A percentile compares a stretch with the other conserved stretches of the same genome.
These are phyloP conservation scores for Phytophthora pinifolia DNA, from an alignment of 352 stramenopile species.

Conservation along the genomic window DNA sequence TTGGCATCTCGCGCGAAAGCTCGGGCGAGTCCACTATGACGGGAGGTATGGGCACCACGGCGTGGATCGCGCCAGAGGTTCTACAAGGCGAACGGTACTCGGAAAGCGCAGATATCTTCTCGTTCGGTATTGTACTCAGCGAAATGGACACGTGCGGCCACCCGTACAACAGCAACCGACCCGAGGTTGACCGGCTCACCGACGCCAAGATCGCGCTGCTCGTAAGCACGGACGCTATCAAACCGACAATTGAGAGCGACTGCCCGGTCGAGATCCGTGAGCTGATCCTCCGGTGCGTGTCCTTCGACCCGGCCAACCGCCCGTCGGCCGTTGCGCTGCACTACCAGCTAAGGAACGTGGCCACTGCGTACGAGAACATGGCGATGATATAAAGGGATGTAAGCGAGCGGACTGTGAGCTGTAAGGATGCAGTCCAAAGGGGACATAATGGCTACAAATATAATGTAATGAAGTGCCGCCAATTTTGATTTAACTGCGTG, in stretches of 20 bases:
- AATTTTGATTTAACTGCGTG: slow-evolving; percentile 3
- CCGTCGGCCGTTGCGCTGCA: slow-evolving; percentile 61
- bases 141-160: slow-evolving; percentile 49
- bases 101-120: slow-evolving; percentile 69
- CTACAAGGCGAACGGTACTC: slow-evolving; percentile 54
- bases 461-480: slow-evolving; percentile 7
- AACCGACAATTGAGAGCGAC: slow-evolving; percentile 41
- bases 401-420: neutral
- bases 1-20: slow-evolving; percentile 44
- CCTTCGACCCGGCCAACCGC: slow-evolving; percentile 37
- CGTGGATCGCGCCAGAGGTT: slow-evolving; percentile 72
- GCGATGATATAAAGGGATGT: slow-evolving; percentile 11
- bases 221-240: slow-evolving; percentile 47
- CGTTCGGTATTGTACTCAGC: slow-evolving; percentile 56
- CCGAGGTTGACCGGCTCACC: slow-evolving; percentile 20
- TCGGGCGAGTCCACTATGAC: slow-evolving; percentile 33
- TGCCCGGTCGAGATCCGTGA: slow-evolving; percentile 46
- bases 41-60: slow-evolving; percentile 49
- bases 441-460: neutral
- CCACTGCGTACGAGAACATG: slow-evolving; percentile 21
- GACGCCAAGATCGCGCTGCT: slow-evolving; percentile 52
- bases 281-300: slow-evolving; percentile 47
- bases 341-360: slow-evolving; percentile 46
- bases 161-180: slow-evolving; percentile 33
- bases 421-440: neutral